Conservation (phyloP, 768 basidiomycete species). For the Tylopilus sp. region DNA sequence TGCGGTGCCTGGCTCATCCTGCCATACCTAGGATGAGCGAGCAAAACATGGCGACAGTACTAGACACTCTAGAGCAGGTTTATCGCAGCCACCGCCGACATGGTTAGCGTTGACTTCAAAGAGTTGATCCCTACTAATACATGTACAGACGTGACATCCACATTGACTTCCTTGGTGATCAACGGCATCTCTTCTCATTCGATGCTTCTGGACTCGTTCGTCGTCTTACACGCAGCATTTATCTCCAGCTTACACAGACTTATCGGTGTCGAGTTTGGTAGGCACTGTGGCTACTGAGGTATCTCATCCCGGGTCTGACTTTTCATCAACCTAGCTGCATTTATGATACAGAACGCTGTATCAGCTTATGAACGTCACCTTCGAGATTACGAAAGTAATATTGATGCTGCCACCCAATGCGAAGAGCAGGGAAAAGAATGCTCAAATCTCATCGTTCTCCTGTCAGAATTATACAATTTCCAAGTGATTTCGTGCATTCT, state of each 20-base stretch:
- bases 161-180: conserved; percentile 71
- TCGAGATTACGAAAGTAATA: conserved; percentile 25
- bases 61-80: conserved; percentile 69
- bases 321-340: conserved; percentile 53
- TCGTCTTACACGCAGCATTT: conserved; percentile 83
- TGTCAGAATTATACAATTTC: conserved; percentile 95
- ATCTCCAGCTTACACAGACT: conserved; percentile 78
- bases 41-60: conserved; percentile 75
- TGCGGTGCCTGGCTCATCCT: background rate
- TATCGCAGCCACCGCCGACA: conserved; percentile 77
- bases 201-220: conserved; percentile 82
- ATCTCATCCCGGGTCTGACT: background rate
- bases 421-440: conserved; percentile 75
- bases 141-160: conserved; percentile 72
- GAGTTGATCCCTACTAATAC: conserved; percentile 5
- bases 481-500: conserved; percentile 86
- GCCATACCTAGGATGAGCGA: conserved; percentile 72
- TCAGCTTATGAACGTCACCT: conserved; percentile 63
- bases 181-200: conserved; percentile 78
- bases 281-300: conserved; percentile 19
- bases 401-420: conserved; percentile 17
- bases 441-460: conserved; percentile 80
- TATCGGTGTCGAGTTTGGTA: conserved; percentile 87
- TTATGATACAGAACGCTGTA: conserved; percentile 74
- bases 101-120: conserved; percentile 43